Evolutionary conservation across 1,139 yeast species (phyloP), one percentile per base, ranked within the genome.

Genomic region (Chernovozyma aurita): DNA sequence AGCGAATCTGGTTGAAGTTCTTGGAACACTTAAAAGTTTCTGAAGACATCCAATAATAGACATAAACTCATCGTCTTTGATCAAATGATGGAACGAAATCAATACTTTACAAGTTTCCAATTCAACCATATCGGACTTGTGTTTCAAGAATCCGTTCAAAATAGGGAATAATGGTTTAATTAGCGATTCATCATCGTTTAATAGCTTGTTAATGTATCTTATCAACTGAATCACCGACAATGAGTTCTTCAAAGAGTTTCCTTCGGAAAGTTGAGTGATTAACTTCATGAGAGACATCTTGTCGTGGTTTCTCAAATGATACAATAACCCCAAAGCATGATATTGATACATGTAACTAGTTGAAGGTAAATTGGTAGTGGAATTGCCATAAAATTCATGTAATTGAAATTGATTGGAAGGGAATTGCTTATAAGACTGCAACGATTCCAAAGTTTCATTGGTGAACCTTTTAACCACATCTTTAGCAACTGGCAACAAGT

Each of bases 391-490:
- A 47, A 64, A 72, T 44, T 75, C 81, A 47, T 76, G 81, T 35
- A 70, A 51, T 58, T 65, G 65, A 49, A 71, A 76, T 51, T 74
- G 80, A 45, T 68, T 64, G 28, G 71, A 52, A 16, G 90, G 90
- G 58, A 78, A 82, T 36, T 69, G 70, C 57, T 86, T 88, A 52
- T 74, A 77, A 18, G 86, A 78, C 41, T 69, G 69, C 36, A 88
- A 78, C 9, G 95, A 82, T 57, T 92, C 98, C 61, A 85, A 88
- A 17, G 94, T 80, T 65, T 94, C 98, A 55, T 88, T 88, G 30
- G 92, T 77, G 79, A 95, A 90, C 56, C 97, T 77, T 54, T 87
- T 84, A 24, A 94, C 95, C 31, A 92, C 88, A 45, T 87, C 96
- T 56, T 82, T 85, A 28, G 97, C 87, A 44, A 85, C 80, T 8